A percentile compares a stretch with the other conserved stretches of the same genome.
Evolutionary conservation across 2,329 filamentous ascomycete genomes (phyloP).

Genomic region (Pseudocercospora fuligena): DNA sequence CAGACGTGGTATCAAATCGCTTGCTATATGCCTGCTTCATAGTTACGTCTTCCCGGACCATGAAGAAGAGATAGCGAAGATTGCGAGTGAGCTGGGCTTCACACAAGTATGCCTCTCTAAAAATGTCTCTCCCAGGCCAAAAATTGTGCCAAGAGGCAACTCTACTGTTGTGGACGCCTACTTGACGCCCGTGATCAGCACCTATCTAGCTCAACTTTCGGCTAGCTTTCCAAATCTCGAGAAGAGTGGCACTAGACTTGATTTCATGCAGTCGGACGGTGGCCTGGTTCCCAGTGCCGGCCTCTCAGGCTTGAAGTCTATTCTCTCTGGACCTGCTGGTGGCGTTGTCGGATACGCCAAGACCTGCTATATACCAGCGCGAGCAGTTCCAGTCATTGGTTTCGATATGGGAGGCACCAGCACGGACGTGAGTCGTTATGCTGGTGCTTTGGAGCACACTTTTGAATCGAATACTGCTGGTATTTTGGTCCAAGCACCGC

Average conservation of each 20-base stretch:
- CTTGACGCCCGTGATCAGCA: slow-evolving; percentile 73
- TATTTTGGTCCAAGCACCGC: slow-evolving; percentile 39
- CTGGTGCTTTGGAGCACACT: slow-evolving; percentile 39
- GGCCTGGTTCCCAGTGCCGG: slow-evolving; percentile 34
- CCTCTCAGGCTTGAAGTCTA: slow-evolving; percentile 40
- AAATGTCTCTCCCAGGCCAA: slow-evolving; percentile 81
- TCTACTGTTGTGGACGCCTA: slow-evolving; percentile 80
- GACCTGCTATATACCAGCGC: slow-evolving; percentile 38
- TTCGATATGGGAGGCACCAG: slow-evolving; percentile 37
- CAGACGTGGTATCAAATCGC: slow-evolving; percentile 71
- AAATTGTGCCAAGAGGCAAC: slow-evolving; percentile 72
- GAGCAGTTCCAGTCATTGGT: slow-evolving; percentile 38
- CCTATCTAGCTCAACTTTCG: slow-evolving; percentile 61
- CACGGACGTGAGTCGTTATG: slow-evolving; percentile 42
- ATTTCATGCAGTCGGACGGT: slow-evolving; percentile 41
- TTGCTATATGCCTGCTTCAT: slow-evolving; percentile 87
- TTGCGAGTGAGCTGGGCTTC: slow-evolving; percentile 80
- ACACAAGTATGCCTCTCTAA: slow-evolving; percentile 78
- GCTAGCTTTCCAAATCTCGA: slow-evolving; percentile 36
- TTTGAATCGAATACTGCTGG: slow-evolving; percentile 43
- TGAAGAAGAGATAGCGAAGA: slow-evolving; percentile 72
- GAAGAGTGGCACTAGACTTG: slow-evolving; percentile 36
- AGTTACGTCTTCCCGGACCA: slow-evolving; percentile 87
- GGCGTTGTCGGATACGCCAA: slow-evolving; percentile 43
- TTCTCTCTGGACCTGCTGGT: slow-evolving; percentile 43